Evolutionary conservation across 805 yeast species (phyloP), one percentile per base, ranked within the genome.

Genomic region (Torulaspora microellipsoides): DNA sequence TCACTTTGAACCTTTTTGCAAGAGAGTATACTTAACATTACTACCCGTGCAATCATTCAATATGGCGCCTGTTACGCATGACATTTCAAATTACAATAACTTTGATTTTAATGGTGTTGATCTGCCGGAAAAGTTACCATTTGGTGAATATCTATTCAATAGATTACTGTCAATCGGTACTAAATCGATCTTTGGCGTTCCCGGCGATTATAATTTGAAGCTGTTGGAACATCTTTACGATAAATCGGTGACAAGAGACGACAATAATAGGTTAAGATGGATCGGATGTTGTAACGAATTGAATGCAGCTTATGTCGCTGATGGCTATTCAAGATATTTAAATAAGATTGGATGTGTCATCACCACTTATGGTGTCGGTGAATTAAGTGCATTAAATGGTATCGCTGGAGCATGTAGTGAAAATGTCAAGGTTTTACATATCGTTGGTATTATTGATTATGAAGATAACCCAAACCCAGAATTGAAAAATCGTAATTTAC

Each of bases 261-360:
- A 36, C 3, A 33, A 37, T 14, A 31, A 32, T 14, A 32, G 17
- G 12, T 60, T 83, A 53, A 66, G 77, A 41, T 88, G 95, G 86
- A 71, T 85, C 37, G 95, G 95, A 17, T 78, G 80, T 47, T 86
- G 95, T 68, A 89, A 89, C 59, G 97, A 89, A 67, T 72, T 89
- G 51, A 90, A 89, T 59, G 83, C 93, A 3, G 93, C 95, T 8
- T 89, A 90, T 60, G 81, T 93, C 5, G 90, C 91, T 7, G 96
- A 90, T 62, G 97, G 96, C 4, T 90, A 86, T 57, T 79, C 93
- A 14, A 75, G 91, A 48, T 68, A 39, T 60, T 65, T 47, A 67
- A 68, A 62, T 65, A 62, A 40, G 52, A 40, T 55, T 13, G 58
- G 60, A 15, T 57, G 52, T 3, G 40, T 59, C 1, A 46, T 60